Base-by-base conservation (phyloP, 768 basidiomycete species). In the Clitopilus hobsonii region DNA sequence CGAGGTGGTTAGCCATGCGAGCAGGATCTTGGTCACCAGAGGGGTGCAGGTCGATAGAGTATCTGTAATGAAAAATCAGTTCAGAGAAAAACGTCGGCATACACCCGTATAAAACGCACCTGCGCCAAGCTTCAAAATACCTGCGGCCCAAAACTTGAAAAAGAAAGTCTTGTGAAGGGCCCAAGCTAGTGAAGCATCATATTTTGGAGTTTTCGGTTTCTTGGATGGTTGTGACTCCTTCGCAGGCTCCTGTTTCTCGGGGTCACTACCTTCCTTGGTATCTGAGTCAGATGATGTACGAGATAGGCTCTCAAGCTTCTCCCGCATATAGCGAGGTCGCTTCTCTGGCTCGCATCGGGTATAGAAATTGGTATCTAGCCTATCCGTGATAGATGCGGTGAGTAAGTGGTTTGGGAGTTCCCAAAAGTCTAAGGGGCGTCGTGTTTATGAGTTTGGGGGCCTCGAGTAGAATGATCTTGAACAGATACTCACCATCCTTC, bases 271-370 rank as follows among this genome's bases (percentile, higher is more conserved):
- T 30, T 66, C 61, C 49, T 61, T 62, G 20, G 52, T 51, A 30
- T 18, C 41, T 10, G 41, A 51, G 32, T 52, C 20, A 24, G 38
- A 5, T 28, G 56, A 56, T 49, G 51, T 23, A 27, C 52, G 41
- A 51, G 50, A 32, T 14, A 41, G 48, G 26, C 30, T 28, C 16
- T 55, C 53, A 5, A 56, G 60, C 26, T 54, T 52, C 49, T 58
- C 66, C 32, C 59, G 72, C 60, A 73, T 63, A 47, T 62, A 65
- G 8, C 53, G 54, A 6, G 78, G 81, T 1, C 79, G 69, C 51
- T 77, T 72, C 47, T 78, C 73, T 6, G 79, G 77, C 4, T 81
- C 70, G 61, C 80, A 82, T 25, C 82, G 75, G 1, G 65, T 56
- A 58, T 78, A 84, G 58, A 81, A 84, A 49, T 73, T 70, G 14